Evolutionary conservation across 202 grass and related monocot genomes (phyloP), one percentile per base, ranked within the genome.

Genomic region (Schoenoplectus tabernaemontani): DNA sequence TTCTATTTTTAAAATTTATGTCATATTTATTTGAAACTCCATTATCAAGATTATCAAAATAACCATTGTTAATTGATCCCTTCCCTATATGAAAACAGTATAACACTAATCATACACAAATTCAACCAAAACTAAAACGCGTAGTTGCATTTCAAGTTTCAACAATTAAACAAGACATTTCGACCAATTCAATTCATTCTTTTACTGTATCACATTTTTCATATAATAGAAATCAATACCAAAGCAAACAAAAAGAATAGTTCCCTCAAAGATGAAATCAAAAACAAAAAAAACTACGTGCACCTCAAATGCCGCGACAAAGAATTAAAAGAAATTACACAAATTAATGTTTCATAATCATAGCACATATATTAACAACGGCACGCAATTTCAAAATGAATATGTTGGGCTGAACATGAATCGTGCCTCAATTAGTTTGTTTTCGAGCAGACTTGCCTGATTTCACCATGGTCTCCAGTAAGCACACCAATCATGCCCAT

Each of bases 401-500:
- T 15, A 64, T n/a, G n/a, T 38, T 9, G 15, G 3, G 16, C 37
- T 0, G 37, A 68, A 20, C 17, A 10, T 22, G 38, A 44, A 44
- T 43, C 37, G 46, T 23, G 22, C 7, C 7, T 42, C 0, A 1
- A 3, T 69, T 38, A 81, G 78, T 89, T 92, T 38, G 84, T 78
- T 58, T 41, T 87, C 62, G 5, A 87, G 87, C 92, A 91, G 54
- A 78, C 80, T 54, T 56, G 71, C 20, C 92, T 86, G 10, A 96
- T 77, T 79, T 90, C 81, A 0, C 91, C 88, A 28, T 86, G 69
- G 5, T 36, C 13, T 10, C 82, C 84, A 1, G 91, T 91, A 43
- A 90, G 78, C 72, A 96, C 89, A 0, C 82, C 82, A 12, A 91
- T 33, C 76, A 81, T 71, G 32, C 92, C 59, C 28, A 97, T 77